Percentiles rank a stretch among this genome's conserved stretches.
These are phyloP conservation scores for Trichosporon coremiiforme DNA, from an alignment of 1,284 basidiomycete genomes.

Conservation along the genomic window DNA sequence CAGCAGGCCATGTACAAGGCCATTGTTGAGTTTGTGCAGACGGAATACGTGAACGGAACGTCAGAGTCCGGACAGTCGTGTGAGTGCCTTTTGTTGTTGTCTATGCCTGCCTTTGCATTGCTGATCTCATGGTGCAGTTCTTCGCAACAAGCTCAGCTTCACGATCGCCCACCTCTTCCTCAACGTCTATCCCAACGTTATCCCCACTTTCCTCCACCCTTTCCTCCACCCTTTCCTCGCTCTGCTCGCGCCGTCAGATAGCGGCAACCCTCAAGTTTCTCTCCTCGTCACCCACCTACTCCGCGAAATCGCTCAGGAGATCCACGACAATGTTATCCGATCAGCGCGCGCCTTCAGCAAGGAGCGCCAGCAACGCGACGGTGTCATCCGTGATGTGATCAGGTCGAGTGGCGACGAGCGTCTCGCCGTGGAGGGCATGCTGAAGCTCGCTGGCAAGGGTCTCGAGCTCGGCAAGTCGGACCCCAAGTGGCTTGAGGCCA, in stretches of 20 bases:
- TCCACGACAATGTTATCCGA: slow-evolving; percentile 87
- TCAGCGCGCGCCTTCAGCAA: slow-evolving; percentile 67
- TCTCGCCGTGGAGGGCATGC: slow-evolving; percentile 80
- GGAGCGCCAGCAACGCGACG: slow-evolving; percentile 75
- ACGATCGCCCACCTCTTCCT: slow-evolving; percentile 92
- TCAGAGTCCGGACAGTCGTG: slow-evolving; percentile 54
- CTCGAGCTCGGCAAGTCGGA: slow-evolving; percentile 63
- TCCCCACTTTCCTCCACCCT: no score
- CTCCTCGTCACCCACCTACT: slow-evolving; percentile 84
- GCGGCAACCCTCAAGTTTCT: slow-evolving; percentile 62
- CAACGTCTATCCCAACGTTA: slow-evolving; percentile 62
- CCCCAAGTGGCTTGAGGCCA: slow-evolving; percentile 69
- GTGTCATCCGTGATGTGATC: slow-evolving; percentile 79
- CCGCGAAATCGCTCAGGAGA: slow-evolving; percentile 87
- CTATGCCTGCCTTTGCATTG: not conserved
- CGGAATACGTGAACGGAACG: slow-evolving; percentile 55
- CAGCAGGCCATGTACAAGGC: slow-evolving; percentile 53
- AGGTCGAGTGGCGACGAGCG: slow-evolving; percentile 80
- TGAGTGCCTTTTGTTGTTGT: slow-evolving; percentile 35
- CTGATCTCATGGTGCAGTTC: slow-evolving; percentile 37
- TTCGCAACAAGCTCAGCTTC: slow-evolving; percentile 96
- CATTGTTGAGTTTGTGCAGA: slow-evolving; percentile 52
- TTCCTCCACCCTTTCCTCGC: slow-evolving; percentile 58
- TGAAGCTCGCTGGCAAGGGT: slow-evolving; percentile 79
- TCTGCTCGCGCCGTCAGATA: slow-evolving; percentile 46